Evolutionary conservation across 805 yeast genomes (phyloP), one percentile per base, ranked within the genome.

Genomic region (Saccharomycopsis babjevae): DNA sequence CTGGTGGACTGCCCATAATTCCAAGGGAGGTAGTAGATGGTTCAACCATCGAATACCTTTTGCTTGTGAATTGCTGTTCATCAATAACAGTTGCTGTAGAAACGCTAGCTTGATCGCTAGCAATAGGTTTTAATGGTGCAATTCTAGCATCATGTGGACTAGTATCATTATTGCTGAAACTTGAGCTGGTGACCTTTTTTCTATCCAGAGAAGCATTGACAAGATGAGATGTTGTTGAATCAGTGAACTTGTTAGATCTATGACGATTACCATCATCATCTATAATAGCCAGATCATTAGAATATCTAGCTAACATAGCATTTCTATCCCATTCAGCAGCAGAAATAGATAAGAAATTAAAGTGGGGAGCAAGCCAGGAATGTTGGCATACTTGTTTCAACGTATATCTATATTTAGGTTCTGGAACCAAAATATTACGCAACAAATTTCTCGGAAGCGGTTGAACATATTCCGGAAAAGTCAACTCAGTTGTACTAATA

Each of bases 391-490:
- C 84, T 60, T 84, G 86, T 67, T 78, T 78, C 66, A 93, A 77
- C 54, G 77, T 77, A 42, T 89, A 80, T 72, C 99, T 83, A 68
- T 79, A 84, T 64, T 76, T 81, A 8, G 98, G 98, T 70, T 92
- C 89, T 1, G 97, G 79, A 13, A 91, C 93, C 59, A 88, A 80
- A 42, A 93, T 87, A 70, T 86, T 85, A 67, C 98, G 80, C 65
- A 94, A 76, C 64, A 94, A 76, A 74, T 94, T 97, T 72, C 99
- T 82, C 5, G 98, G 94, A 71, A 89, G 79, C 1, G 97, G 96
- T 50, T 85, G 85, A 60, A 94, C 83, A 70, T 89, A 92, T 71
- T 92, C 97, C 0, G 99, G 99, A 73, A 94, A 94, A 3, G 97
- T 94, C 68, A 94, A 77, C 3, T 97, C 89, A 1, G 97, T 90